phyloP scores from a whole-genome alignment of 2,329 filamentous ascomycete species.

The Pestalotiopsis sp. region DNA sequence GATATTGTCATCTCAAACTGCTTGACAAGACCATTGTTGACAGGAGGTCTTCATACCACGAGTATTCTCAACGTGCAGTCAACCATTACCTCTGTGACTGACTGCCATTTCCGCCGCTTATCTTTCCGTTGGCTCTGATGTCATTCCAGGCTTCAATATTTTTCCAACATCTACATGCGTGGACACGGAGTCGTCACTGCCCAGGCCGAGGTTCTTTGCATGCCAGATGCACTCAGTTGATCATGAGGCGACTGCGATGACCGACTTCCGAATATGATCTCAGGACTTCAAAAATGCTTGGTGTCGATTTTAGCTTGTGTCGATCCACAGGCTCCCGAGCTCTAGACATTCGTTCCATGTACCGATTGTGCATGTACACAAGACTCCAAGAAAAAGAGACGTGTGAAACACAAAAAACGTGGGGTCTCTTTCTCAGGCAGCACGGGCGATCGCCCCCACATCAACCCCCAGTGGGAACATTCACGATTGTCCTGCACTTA shows the following conservation, averaged over 20 bases:
- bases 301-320: neutral
- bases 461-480: neutral
- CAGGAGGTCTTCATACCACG: neutral
- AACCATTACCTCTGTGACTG: neutral
- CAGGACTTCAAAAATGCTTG: neutral
- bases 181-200: neutral
- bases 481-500: neutral
- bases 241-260: neutral
- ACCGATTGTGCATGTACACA: neutral
- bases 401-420: neutral
- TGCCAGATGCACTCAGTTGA: neutral
- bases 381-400: neutral
- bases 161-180: neutral
- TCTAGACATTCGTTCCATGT: neutral
- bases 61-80: neutral
- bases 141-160: neutral
- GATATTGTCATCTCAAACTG: neutral
- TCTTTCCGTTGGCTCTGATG: neutral
- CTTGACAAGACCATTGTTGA: neutral
- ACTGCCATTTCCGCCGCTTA: neutral
- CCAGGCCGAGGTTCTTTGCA: neutral
- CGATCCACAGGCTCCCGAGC: neutral
- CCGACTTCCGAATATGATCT: neutral
- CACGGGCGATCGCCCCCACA: neutral
- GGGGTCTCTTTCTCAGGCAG: neutral